Evolutionary conservation across 352 stramenopile genomes (phyloP).

Genomic region (Globisporangium splendens): DNA sequence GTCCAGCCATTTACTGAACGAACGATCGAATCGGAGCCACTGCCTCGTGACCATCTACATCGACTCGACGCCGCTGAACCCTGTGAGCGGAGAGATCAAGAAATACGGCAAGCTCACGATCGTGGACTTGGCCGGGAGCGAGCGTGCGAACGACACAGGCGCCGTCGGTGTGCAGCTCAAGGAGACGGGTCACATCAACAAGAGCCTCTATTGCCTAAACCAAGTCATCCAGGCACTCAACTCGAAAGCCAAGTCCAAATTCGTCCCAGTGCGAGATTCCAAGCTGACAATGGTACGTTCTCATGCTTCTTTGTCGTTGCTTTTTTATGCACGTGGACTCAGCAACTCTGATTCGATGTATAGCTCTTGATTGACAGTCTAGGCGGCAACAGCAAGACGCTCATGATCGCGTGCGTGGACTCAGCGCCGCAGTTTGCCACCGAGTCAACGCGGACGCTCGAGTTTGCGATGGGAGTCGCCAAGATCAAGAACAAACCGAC

Average conservation of each 20-base stretch:
- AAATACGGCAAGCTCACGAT: constrained; percentile 77
- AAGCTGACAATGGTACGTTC: constrained; percentile 60
- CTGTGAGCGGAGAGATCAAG: constrained; percentile 20
- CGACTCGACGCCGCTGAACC: constrained; percentile 36
- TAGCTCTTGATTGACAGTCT: constrained; percentile 71
- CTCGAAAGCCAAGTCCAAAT: constrained; percentile 43
- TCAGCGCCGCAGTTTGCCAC: constrained; percentile 44
- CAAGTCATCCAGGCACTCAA: constrained; percentile 77
- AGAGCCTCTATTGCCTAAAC: constrained; percentile 72
- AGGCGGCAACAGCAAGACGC: constrained; percentile 68
- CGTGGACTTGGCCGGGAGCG: constrained; percentile 69
- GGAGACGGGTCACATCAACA: constrained; percentile 77
- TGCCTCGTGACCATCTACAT: constrained; percentile 81
- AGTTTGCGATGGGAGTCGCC: constrained; percentile 77
- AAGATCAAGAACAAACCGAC: constrained; percentile 78
- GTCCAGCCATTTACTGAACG: constrained; percentile 68
- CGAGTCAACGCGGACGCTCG: constrained; percentile 63
- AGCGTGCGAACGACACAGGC: constrained; percentile 60
- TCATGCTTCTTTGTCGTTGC: neutral
- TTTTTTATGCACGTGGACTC: no score
- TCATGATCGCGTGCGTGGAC: constrained; percentile 81
- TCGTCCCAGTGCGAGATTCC: constrained; percentile 67
- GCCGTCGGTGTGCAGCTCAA: constrained; percentile 59
- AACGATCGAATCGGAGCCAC: constrained; percentile 70
- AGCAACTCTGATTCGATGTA: no score